A percentile compares a stretch with the other conserved stretches of the same genome.
Conservation (phyloP, 2,329 filamentous ascomycete genomes). For the Cercospora sp. region DNA sequence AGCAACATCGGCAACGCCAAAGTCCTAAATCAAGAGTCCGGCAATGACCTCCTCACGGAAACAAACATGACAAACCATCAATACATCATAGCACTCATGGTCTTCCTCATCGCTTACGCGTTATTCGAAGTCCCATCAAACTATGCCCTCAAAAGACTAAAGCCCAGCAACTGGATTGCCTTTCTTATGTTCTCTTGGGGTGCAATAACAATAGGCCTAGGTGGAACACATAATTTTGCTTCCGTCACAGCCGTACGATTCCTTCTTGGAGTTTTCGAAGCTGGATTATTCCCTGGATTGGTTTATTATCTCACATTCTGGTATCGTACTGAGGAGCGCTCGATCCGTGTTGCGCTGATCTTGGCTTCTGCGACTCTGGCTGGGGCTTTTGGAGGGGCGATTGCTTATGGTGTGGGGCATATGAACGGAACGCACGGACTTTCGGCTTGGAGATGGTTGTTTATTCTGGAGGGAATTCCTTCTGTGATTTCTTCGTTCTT, state of each 20-base stretch:
- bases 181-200: conserved; percentile 38
- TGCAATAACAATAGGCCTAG: conserved; percentile 38
- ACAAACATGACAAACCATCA: conserved; percentile 62
- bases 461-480: conserved; percentile 57
- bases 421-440: conserved; percentile 58
- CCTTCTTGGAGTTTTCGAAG: conserved; percentile 50
- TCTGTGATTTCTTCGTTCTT: conserved; percentile 55
- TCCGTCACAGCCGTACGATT: conserved; percentile 49
- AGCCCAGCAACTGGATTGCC: conserved; percentile 43
- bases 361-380: conserved; percentile 38
- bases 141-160: conserved; percentile 45
- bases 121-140: conserved; percentile 49
- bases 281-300: conserved; percentile 58
- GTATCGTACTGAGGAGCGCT: conserved; percentile 38
- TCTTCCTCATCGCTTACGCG: conserved; percentile 60
- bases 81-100: conserved; percentile 50
- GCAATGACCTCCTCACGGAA: conserved; percentile 62
- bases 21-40: conserved; percentile 61
- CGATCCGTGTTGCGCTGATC: conserved; percentile 36
- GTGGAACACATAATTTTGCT: conserved; percentile 47
- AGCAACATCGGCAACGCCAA: conserved; percentile 55
- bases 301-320: conserved; percentile 36
- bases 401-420: conserved; percentile 51
- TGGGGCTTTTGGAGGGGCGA: conserved; percentile 39
- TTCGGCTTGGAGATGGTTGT: conserved; percentile 72